phyloP scores from a whole-genome alignment of 1,284 basidiomycete species.

The Rhodotorula sp. region DNA sequence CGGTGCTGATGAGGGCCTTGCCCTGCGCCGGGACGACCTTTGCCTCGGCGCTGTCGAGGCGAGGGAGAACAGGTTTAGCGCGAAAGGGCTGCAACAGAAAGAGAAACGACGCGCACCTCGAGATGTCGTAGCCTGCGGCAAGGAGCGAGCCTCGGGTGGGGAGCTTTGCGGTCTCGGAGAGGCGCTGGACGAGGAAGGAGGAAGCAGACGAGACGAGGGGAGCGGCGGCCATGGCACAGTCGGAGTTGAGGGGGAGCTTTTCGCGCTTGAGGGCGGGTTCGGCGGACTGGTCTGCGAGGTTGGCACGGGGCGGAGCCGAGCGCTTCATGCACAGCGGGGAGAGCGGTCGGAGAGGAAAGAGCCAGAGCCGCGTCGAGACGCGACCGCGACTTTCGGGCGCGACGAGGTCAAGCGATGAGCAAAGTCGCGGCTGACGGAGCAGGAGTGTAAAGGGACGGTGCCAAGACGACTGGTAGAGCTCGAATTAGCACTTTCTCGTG shows the following conservation, averaged over 20 bases:
- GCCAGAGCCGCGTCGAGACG: background rate
- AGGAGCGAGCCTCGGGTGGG: constrained; percentile 84
- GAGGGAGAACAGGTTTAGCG: background rate
- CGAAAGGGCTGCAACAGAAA: no score
- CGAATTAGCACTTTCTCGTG: no score
- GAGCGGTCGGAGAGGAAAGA: background rate
- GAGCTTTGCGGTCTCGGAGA: constrained; percentile 75
- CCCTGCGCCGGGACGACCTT: constrained; percentile 78
- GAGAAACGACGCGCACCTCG: constrained; percentile 61
- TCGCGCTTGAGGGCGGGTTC: constrained; percentile 1
- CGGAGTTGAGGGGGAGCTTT: background rate
- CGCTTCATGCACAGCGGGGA: constrained; percentile 13
- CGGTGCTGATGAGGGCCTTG: constrained; percentile 85
- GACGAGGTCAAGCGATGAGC: background rate
- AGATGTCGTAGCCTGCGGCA: constrained; percentile 92
- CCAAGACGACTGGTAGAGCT: no score
- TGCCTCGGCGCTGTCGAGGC: constrained; percentile 63
- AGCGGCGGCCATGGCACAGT: background rate
- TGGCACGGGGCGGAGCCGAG: background rate
- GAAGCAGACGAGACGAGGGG: constrained; percentile 20
- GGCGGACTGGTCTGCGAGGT: background rate
- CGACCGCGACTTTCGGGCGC: background rate
- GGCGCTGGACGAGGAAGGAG: constrained; percentile 76
- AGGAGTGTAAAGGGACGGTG: no score
- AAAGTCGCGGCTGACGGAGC: no score